Evolutionary conservation across 768 basidiomycete genomes (phyloP), one percentile per base, ranked within the genome.

Genomic region (Solioccasus polychromus): DNA sequence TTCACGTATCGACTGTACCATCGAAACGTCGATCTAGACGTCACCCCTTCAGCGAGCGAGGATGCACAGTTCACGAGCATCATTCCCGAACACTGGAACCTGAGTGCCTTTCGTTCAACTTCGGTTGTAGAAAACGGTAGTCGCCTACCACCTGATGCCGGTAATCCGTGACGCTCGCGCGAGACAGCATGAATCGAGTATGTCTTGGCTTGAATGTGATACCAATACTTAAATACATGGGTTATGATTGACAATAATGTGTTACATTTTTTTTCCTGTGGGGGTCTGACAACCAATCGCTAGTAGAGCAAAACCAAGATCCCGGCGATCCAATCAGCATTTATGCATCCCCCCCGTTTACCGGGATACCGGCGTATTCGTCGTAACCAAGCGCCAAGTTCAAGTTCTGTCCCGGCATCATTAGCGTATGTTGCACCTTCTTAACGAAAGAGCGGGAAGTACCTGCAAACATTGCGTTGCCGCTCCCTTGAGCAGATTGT

Each of bases 381-480:
- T 91, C 87, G 52, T 85, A 88, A 8, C 92, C 92, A 26, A 96
- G 75, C 3, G 89, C 83, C 41, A 95, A 74, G 70, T 95, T 96
- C 61, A 96, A 69, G 64, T 96, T 96, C 86, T 93, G 55, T 8
- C 15, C 14, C n/a, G 9, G 3, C 24, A 31, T 14, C 35, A 8
- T 52, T 30, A 55, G 42, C 42, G 34, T 3, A 20, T 22, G 17
- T 24, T 19, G n/a, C n/a, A n/a, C n/a, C 15, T 22, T 28, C 43
- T 20, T n/a, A 26, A 26, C 15, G 5, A 4, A 30, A 8, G 2
- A 22, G 23, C 25, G 15, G 12, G 32, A 34, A 20, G 17, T 40
- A 92, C 90, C 77, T 95, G 93, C 51, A 99, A 63, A 66, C 95
- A 97, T 67, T 99, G 96, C n/a, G 95, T 98, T 15, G 96, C 96